A percentile compares a stretch with the other conserved stretches of the same genome.
Evolutionary conservation across 140 eudicot genomes (phyloP).

Genomic region (Senecio squalidus): DNA sequence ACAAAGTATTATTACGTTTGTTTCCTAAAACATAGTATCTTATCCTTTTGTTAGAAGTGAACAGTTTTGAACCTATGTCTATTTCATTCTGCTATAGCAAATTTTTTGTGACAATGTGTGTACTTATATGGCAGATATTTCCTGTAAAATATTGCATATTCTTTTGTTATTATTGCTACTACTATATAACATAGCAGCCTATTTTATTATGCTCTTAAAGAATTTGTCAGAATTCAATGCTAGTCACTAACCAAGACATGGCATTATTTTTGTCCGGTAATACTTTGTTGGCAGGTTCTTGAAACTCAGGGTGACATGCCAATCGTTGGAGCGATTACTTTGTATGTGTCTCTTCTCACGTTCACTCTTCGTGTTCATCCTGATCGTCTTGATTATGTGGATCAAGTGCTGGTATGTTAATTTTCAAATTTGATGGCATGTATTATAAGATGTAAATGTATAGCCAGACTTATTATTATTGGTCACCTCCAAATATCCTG

Average conservation of each 20-base stretch:
- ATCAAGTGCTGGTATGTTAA: constrained; percentile 91
- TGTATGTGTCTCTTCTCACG: constrained; percentile 92
- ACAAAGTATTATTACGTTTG: neutral
- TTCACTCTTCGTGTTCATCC: constrained; percentile 98
- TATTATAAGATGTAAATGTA: neutral
- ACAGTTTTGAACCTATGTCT: no score
- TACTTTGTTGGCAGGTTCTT: constrained; percentile 60
- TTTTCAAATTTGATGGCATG: constrained; percentile 1
- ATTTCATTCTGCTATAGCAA: no score
- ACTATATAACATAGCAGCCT: no score
- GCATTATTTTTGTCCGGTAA: neutral
- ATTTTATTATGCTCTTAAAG: no score
- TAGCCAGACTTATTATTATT: neutral
- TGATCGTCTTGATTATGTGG: constrained; percentile 98
- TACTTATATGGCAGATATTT: no score
- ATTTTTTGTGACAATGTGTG: no score
- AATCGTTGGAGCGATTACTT: constrained; percentile 86
- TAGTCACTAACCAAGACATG: no score
- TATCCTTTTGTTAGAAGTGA: no score
- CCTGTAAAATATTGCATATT: no score
- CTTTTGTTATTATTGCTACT: no score
- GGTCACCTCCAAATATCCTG: neutral
- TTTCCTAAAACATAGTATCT: neutral
- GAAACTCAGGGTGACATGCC: constrained; percentile 98
- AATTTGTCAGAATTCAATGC: no score